A percentile compares a stretch with the other conserved stretches of the same genome.
phyloP scores from a whole-genome alignment of 2,329 filamentous ascomycete species.

The Aaosphaeria pasadenensis region DNA sequence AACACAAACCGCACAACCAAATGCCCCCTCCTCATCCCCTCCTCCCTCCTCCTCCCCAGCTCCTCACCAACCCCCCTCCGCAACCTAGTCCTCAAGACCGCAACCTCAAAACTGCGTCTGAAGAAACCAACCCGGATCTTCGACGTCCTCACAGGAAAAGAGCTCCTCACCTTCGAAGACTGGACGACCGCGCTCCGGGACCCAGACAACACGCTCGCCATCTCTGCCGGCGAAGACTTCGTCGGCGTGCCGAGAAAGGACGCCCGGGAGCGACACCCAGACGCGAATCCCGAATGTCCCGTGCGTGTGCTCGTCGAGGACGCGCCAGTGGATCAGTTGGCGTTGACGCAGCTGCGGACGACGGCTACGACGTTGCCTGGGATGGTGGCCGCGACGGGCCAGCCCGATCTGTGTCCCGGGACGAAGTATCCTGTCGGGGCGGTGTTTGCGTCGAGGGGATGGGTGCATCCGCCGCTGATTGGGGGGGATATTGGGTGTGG shows the following conservation, averaged over 20 bases:
- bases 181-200: slow-evolving; percentile 21
- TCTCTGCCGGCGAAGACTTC: slow-evolving; percentile 32
- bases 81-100: slow-evolving; percentile 24
- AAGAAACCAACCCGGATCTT: slow-evolving; percentile 28
- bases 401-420: slow-evolving; percentile 38
- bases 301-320: slow-evolving; percentile 22
- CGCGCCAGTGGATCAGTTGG: slow-evolving; percentile 25
- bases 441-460: slow-evolving; percentile 32
- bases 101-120: slow-evolving; percentile 28
- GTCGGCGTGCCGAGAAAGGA: slow-evolving; percentile 23
- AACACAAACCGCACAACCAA: slow-evolving; percentile 30
- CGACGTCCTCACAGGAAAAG: slow-evolving; percentile 20
- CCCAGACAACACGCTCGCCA: slow-evolving; percentile 22
- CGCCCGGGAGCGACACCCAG: slow-evolving; percentile 5
- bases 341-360: slow-evolving; percentile 27
- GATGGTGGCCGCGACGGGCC: slow-evolving; percentile 31
- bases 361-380: slow-evolving; percentile 33
- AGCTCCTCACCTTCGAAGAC: slow-evolving; percentile 23
- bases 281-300: slow-evolving; percentile 15
- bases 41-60: slow-evolving; percentile 13
- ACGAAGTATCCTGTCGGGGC: slow-evolving; percentile 38
- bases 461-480: slow-evolving; percentile 38
- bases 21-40: slow-evolving; percentile 23
- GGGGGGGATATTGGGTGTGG: slow-evolving; percentile 40
- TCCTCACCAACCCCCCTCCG: slow-evolving; percentile 14